phyloP scores from a whole-genome alignment of 331 rosid genomes.

The Malus hybrid region DNA sequence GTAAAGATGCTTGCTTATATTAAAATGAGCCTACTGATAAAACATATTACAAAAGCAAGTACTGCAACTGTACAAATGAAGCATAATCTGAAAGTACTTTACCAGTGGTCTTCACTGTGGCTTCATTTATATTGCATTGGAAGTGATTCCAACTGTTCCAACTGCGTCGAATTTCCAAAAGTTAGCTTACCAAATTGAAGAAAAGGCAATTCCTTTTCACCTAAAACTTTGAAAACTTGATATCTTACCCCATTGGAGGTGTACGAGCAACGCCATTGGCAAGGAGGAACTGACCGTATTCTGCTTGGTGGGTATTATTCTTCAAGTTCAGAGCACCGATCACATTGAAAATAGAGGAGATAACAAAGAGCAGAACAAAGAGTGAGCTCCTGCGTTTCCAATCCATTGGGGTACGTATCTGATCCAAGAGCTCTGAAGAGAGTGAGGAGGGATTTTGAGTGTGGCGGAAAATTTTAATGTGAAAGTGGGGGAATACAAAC shows the following conservation, averaged over 20 bases:
- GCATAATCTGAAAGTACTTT: not conserved
- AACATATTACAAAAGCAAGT: not conserved
- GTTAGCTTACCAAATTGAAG: not conserved
- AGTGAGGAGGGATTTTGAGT: not conserved
- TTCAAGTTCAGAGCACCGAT: not conserved
- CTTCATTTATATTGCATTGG: slow-evolving; percentile 18
- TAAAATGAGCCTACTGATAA: not conserved
- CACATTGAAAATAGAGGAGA: not conserved
- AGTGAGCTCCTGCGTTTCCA: not conserved
- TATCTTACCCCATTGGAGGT: slow-evolving; percentile 21
- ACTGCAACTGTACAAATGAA: no score
- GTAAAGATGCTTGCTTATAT: no score
- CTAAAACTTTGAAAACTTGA: not conserved
- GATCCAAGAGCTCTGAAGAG: no score
- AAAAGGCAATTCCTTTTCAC: not conserved
- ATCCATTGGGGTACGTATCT: not conserved
- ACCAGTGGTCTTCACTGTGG: slow-evolving; percentile 15
- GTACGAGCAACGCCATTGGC: slow-evolving; percentile 23
- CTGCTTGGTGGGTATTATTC: not conserved
- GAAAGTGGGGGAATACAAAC: no score
- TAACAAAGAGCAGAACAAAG: not conserved
- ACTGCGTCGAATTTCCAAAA: slow-evolving; percentile 1
- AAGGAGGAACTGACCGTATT: slow-evolving; percentile 13
- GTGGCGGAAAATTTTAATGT: not conserved
- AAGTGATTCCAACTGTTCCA: slow-evolving; percentile 28